Evolutionary conservation across 768 basidiomycete species (phyloP).

Genomic region (button mushroom (Agaricus bisporus)): DNA sequence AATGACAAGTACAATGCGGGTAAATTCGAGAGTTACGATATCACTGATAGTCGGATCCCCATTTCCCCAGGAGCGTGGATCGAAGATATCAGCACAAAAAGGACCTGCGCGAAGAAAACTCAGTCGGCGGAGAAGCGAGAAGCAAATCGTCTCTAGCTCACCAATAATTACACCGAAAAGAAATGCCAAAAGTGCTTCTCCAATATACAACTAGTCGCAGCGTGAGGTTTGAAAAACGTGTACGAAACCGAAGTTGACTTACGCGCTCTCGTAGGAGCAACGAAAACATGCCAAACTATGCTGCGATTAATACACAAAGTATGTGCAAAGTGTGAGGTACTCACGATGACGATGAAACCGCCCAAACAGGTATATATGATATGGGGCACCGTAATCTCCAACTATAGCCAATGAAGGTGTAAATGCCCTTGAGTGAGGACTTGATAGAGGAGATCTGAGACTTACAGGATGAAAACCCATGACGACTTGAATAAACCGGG

Average conservation of each 20-base stretch:
- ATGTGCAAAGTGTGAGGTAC: constrained; percentile 5
- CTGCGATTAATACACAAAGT: background rate
- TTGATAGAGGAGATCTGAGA: constrained; percentile 10
- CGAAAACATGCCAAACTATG: constrained; percentile 92
- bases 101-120: constrained; percentile 46
- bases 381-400: constrained; percentile 66
- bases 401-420: constrained; percentile 25
- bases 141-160: constrained; percentile 22
- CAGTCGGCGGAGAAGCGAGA: background rate
- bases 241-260: constrained; percentile 12
- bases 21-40: constrained; percentile 84
- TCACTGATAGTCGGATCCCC: constrained; percentile 46
- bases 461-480: constrained; percentile 49
- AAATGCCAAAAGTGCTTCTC: constrained; percentile 96
- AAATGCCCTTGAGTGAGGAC: background rate
- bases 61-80: constrained; percentile 73
- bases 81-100: constrained; percentile 73
- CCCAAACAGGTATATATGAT: constrained; percentile 76
- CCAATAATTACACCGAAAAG: constrained; percentile 89
- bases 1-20: constrained; percentile 89
- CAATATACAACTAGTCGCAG: constrained; percentile 67
- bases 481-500: constrained; percentile 17
- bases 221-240: constrained; percentile 6
- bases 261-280: constrained; percentile 86
- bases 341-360: constrained; percentile 77